A percentile compares a stretch with the other conserved stretches of the same genome.
phyloP scores from a whole-genome alignment of 805 yeast genomes.

The Lipomyces chichibuensis region DNA sequence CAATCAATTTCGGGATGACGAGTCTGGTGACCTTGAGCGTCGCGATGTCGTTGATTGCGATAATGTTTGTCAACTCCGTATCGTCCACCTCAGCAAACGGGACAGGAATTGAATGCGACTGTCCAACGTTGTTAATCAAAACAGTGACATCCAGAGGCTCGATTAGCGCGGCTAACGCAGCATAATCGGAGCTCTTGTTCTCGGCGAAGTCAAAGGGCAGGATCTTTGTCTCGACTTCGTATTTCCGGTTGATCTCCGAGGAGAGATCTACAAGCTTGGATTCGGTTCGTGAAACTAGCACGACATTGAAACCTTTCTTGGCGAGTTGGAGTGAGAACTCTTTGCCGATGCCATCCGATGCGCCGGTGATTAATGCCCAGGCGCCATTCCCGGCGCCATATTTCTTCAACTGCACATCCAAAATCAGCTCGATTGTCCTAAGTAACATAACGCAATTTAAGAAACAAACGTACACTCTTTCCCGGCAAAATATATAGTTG shows the following conservation, averaged over 20 bases:
- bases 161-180: constrained; percentile 45
- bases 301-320: constrained; percentile 75
- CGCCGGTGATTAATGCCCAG: constrained; percentile 98
- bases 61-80: constrained; percentile 74
- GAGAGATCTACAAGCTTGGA: constrained; percentile 72
- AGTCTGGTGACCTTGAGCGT: constrained; percentile 81
- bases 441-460: background rate
- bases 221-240: constrained; percentile 62
- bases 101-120: constrained; percentile 91
- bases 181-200: constrained; percentile 63
- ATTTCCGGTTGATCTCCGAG: constrained; percentile 58
- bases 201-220: constrained; percentile 79
- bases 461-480: constrained; percentile 19
- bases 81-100: constrained; percentile 82
- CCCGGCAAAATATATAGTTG: constrained; percentile 28
- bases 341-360: constrained; percentile 96
- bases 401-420: constrained; percentile 50
- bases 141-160: constrained; percentile 50
- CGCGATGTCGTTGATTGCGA: constrained; percentile 82
- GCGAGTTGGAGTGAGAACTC: constrained; percentile 90
- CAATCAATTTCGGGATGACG: constrained; percentile 70
- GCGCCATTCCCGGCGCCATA: constrained; percentile 76
- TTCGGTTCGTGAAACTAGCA: constrained; percentile 81
- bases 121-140: constrained; percentile 91
- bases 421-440: background rate